phyloP scores from a whole-genome alignment of 2,329 filamentous ascomycete genomes.

The Ceratocystiopsis minuta region DNA sequence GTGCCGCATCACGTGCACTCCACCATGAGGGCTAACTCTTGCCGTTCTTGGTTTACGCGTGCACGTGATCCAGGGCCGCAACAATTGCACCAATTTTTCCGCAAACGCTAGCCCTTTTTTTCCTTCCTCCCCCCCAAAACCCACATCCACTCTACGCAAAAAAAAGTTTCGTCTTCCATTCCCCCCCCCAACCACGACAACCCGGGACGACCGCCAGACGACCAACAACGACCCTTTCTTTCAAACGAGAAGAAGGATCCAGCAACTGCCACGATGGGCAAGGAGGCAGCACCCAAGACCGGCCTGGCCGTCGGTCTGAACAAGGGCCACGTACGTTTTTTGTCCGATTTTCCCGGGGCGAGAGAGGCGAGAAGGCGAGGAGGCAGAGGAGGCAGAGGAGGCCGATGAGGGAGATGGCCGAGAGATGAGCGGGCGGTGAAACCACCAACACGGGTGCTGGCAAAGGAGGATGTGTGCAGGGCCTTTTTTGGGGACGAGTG shows the following conservation, averaged over 20 bases:
- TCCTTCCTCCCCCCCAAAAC: neutral
- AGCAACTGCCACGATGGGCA: constrained; percentile 30
- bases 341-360: neutral
- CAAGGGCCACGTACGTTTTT: constrained; percentile 19
- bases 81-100: neutral
- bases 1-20: too few relatives aligned
- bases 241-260: too few relatives aligned
- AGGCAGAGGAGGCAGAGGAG: neutral
- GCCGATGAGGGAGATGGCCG: neutral
- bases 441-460: too few relatives aligned
- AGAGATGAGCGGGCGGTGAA: too few relatives aligned
- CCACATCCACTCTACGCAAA: constrained; percentile 1
- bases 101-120: neutral
- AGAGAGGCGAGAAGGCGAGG: neutral
- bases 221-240: constrained; percentile 7
- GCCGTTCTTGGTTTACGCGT: too few relatives aligned
- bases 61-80: constrained; percentile 3
- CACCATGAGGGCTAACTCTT: too few relatives aligned
- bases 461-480: too few relatives aligned
- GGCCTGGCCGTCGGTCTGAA: constrained; percentile 45
- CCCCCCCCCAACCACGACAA: constrained; percentile 7
- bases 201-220: constrained; percentile 14
- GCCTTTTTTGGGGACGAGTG: too few relatives aligned
- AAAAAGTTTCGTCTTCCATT: constrained; percentile 2
- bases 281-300: constrained; percentile 37